phyloP scores from a whole-genome alignment of 495 filamentous ascomycete genomes.

The Opeltia flavorubescens region DNA sequence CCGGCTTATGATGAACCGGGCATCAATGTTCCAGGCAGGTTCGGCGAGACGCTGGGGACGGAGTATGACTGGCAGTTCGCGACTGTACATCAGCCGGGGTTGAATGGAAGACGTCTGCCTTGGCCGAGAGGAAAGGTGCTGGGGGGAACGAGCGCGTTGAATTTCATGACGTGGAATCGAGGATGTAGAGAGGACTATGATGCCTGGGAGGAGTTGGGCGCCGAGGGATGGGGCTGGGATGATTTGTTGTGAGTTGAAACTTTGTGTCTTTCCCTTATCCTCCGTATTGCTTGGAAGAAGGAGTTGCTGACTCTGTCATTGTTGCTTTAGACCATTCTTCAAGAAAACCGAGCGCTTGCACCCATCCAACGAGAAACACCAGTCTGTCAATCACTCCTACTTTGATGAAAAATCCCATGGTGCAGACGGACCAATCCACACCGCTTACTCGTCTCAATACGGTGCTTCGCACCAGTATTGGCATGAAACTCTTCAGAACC shows the following conservation, averaged over 20 bases:
- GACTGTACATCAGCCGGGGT: conserved; percentile 23
- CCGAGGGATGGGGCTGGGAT: conserved; percentile 44
- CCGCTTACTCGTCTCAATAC: conserved; percentile 29
- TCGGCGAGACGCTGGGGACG: conserved; percentile 26
- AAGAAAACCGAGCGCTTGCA: conserved; percentile 35
- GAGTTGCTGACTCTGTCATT: background rate
- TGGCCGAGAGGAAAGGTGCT: conserved; percentile 27
- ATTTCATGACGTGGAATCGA: conserved; percentile 43
- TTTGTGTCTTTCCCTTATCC: background rate
- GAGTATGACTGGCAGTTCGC: conserved; percentile 33
- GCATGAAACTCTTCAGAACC: conserved; percentile 29
- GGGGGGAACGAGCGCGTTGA: conserved; percentile 31
- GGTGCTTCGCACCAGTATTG: conserved; percentile 30
- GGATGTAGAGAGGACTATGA: conserved; percentile 41
- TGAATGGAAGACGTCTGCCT: conserved; percentile 22
- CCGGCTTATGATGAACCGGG: conserved; percentile 23
- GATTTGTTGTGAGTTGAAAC: conserved; percentile 30
- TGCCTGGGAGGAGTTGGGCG: conserved; percentile 41
- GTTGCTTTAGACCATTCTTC: conserved; percentile 26
- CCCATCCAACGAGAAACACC: conserved; percentile 21
- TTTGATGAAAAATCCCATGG: conserved; percentile 26
- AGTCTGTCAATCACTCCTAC: conserved; percentile 16
- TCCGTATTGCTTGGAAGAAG: background rate
- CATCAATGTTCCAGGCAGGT: conserved; percentile 29
- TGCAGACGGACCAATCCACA: conserved; percentile 27